These are phyloP conservation scores for Murraya koenigii DNA, from an alignment of 345 rosid species.

Conservation along the genomic window DNA sequence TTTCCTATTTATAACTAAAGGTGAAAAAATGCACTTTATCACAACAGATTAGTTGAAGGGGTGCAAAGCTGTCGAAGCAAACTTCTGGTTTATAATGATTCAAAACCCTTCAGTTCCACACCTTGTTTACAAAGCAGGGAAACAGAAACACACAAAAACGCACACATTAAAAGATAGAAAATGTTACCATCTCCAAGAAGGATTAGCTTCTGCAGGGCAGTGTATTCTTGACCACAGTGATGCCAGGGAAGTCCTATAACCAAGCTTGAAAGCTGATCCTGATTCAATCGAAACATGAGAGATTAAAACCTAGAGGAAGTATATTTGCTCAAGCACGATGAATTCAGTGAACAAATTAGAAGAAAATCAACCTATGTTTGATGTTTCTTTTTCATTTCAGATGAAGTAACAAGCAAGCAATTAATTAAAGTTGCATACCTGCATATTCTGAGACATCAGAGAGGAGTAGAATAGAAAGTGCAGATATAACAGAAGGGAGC, in stretches of 20 bases:
- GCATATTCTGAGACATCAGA: constrained; percentile 28
- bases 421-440: constrained; percentile 41
- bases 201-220: constrained; percentile 66
- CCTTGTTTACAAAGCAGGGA: background rate
- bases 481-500: constrained; percentile 64
- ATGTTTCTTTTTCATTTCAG: background rate
- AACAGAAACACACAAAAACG: background rate
- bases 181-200: constrained; percentile 86
- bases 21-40: background rate
- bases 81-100: background rate
- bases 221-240: constrained; percentile 46
- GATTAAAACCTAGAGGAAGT: background rate
- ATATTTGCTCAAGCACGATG: background rate
- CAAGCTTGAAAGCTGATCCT: constrained; percentile 27
- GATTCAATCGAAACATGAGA: constrained; percentile 4
- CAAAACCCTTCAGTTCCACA: background rate
- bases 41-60: background rate
- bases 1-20: background rate
- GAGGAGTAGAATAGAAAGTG: constrained; percentile 57
- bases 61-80: background rate
- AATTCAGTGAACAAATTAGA: too few relatives aligned
- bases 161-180: background rate
- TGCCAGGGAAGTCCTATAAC: constrained; percentile 11
- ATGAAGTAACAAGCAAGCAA: background rate
- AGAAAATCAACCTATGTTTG: background rate